Evolutionary conservation across 1,284 basidiomycete species (phyloP), one percentile per base, ranked within the genome.

Genomic region (Ustilago esculenta): DNA sequence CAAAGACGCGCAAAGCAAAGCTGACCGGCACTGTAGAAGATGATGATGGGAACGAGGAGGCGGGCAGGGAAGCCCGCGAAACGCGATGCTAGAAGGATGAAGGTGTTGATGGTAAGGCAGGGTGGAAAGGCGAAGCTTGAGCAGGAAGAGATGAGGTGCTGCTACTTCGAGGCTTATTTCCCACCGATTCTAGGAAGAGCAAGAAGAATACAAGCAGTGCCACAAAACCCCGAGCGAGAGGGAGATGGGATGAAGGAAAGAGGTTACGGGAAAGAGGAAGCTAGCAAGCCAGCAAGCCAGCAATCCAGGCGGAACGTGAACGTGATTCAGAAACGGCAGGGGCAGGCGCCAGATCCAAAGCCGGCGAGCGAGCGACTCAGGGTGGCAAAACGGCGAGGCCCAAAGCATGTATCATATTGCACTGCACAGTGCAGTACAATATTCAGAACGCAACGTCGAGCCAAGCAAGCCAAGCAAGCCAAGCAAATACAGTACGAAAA

Each of bases 151-250:
- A 40, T 15, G 30, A 41, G 30, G 39, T 10, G 52, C 36, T 30
- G 36, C 50, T 12, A 37, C 23, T 39, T 44, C 6, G 18, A 30
- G 36, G 47, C 53, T 24, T 34, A 35, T 40, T 55, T 55, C 30
- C 37, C 43, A 47, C 32, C 37, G 17, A 24, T 6, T 47, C 43
- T 41, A 47, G 44, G 44, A 35, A 40, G 52, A 41, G 43, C 36
- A 20, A 44, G 12, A 34, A 44, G n/a, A 32, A 46, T 30, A 39
- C 17, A 32, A 35, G 30, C n/a, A 5, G 32, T 18, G 50, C 33
- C 41, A 35, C 11, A 14, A 35, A 23, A 23, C 44, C 14, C 14
- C 20, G 33, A 14, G 17, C 10, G 36, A 32, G 17, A 30, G 33
- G 12, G 23, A 43, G 29, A 18, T 5, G 35, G 25, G 33, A 4